Evolutionary conservation across 2,329 filamentous ascomycete genomes (phyloP).

Genomic region (Pezicula radicicola): DNA sequence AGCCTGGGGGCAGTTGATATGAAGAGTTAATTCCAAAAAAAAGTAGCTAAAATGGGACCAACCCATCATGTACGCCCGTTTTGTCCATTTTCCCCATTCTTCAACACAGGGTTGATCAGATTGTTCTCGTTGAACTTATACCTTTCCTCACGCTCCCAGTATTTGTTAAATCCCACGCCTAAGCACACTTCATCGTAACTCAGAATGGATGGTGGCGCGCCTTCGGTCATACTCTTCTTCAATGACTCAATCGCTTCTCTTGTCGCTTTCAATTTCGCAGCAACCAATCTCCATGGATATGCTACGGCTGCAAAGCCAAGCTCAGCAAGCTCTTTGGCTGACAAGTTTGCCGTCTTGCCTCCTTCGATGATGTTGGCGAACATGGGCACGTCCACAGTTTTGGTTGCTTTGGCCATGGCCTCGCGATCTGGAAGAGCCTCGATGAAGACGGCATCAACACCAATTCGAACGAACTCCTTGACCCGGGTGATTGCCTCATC

Average conservation of each 20-base stretch:
- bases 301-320: conserved; percentile 34
- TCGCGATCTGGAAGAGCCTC: conserved; percentile 41
- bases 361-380: conserved; percentile 43
- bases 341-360: conserved; percentile 37
- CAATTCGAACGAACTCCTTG: conserved; percentile 38
- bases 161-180: conserved; percentile 42
- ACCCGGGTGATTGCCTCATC: conserved; percentile 41
- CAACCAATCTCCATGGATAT: conserved; percentile 38
- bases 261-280: conserved; percentile 35
- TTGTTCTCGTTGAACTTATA: conserved; percentile 17
- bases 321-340: conserved; percentile 33
- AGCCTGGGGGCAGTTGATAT: no score
- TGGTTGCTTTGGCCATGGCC: conserved; percentile 35
- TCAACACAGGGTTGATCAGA: conserved; percentile 2
- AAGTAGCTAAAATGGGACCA: no score
- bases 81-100: conserved; percentile 1
- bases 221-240: conserved; percentile 39
- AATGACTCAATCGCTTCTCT: conserved; percentile 33
- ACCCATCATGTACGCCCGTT: no score
- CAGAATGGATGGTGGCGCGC: conserved; percentile 39
- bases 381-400: conserved; percentile 35
- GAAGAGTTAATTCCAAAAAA: no score
- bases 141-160: conserved; percentile 29
- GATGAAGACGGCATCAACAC: conserved; percentile 42
- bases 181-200: conserved; percentile 41